Base-by-base conservation (phyloP, 2,329 filamentous ascomycete genomes). In the Metarhizium anisopliae region DNA sequence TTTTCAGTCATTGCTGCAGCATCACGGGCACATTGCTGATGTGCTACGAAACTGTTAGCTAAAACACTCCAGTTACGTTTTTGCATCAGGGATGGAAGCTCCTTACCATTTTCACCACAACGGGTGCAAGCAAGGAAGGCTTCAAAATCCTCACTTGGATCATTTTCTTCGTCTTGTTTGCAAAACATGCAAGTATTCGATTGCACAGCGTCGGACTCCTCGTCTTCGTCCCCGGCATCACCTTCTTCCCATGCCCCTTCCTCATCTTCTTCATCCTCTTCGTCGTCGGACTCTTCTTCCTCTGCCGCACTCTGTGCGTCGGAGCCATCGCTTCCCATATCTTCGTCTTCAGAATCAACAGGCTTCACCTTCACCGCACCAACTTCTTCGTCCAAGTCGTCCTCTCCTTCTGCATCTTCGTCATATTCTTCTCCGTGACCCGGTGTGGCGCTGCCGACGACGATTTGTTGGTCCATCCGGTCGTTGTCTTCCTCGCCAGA, bases 21-120 rank as follows among this genome's bases (percentile, higher is more conserved):
- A 68, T 87, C 82, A 67, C 87, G 84, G 57, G 90, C 92, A 73
- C 93, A 96, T 80, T 94, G 87, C 70, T 87, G 85, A 76, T 97
- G 93, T 66, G 91, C 93, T 96, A 30, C 32, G 75, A 68, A 75
- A 65, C 72, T 60, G 67, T 80, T 64, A 78, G 73, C 63, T 61
- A 60, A 50, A 14, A 2, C n/a, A 11, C 4, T 6, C 16, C 20
- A 2, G 18, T 13, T n/a, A 65, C 59, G 8, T 32, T 6, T 45
- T 43, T 66, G 62, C 45, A 54, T 60, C 59, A 56, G 57, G 58
- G 60, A 25, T 25, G 42, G 35, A 32, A 20, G 53, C 51, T 54
- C 82, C 89, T 72, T 77, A 95, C 91, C 85, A 71, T 90, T 88
- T 67, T 93, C 88, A 61, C 85, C 85, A 71, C 93, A 97, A 60